Evolutionary conservation across 2,329 filamentous ascomycete species (phyloP).

Genomic region (Trichophaea hybrida): DNA sequence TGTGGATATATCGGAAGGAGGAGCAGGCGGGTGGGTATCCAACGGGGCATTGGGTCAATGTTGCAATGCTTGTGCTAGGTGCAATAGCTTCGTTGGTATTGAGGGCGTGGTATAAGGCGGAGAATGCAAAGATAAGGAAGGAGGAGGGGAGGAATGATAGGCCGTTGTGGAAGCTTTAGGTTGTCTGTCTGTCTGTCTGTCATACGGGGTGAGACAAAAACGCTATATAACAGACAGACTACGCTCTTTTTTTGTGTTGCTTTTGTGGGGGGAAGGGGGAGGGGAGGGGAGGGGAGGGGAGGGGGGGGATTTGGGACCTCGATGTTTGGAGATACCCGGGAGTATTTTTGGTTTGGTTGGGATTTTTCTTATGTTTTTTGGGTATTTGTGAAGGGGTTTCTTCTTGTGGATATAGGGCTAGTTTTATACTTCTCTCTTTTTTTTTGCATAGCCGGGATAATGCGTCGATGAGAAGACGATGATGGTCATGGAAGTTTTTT

Average conservation of each 20-base stretch:
- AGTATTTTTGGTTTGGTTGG: too few species aligned
- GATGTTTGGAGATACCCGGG: too few species aligned
- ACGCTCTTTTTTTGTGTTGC: too few species aligned
- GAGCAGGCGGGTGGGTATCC: slow-evolving; percentile 49
- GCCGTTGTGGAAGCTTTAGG: neutral
- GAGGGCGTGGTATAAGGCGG: slow-evolving; percentile 27
- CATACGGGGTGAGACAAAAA: too few species aligned
- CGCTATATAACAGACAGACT: too few species aligned
- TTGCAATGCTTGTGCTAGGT: slow-evolving; percentile 45
- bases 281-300: too few species aligned
- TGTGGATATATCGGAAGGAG: slow-evolving; percentile 57
- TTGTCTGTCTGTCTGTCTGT: too few species aligned
- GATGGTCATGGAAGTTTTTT: too few species aligned
- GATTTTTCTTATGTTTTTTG: too few species aligned
- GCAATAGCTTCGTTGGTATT: slow-evolving; percentile 41
- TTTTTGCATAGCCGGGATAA: neutral
- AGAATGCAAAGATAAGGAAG: neutral
- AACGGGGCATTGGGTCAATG: slow-evolving; percentile 56
- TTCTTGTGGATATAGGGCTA: neutral
- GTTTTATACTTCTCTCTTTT: neutral
- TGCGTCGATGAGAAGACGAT: too few species aligned
- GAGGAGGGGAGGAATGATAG: neutral
- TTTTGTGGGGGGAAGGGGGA: too few species aligned
- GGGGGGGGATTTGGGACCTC: too few species aligned
- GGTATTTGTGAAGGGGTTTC: neutral